phyloP scores from a whole-genome alignment of 2,329 filamentous ascomycete species.

The Apiospora hydei region DNA sequence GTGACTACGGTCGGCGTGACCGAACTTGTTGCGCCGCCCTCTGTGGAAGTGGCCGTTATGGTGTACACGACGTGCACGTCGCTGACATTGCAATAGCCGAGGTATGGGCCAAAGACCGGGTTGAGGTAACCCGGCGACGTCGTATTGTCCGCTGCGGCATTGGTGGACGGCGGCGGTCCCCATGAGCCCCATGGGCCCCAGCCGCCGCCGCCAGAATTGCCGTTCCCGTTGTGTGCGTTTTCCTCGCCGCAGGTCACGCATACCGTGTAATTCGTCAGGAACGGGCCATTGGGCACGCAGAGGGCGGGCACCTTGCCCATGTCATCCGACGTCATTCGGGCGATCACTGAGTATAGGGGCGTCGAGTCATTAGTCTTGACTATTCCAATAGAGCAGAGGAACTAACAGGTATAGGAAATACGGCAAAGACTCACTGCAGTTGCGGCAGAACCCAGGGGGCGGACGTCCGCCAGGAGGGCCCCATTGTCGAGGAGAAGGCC shows the following conservation, averaged over 20 bases:
- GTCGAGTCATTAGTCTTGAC: background rate
- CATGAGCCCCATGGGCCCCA: background rate
- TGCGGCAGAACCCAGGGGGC: background rate
- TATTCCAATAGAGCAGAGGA: background rate
- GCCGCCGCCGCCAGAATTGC: background rate
- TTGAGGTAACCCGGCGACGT: background rate
- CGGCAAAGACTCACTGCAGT: background rate
- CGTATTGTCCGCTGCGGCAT: background rate
- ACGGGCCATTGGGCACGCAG: background rate
- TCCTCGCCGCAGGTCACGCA: background rate
- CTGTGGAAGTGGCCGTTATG: background rate
- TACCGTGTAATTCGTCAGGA: background rate
- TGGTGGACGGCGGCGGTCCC: background rate
- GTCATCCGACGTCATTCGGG: background rate
- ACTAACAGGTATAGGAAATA: too few relatives aligned
- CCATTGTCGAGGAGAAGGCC: background rate
- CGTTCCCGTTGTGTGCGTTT: background rate
- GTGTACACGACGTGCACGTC: background rate
- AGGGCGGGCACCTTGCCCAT: conserved; percentile 4
- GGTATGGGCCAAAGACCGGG: background rate
- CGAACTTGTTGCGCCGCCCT: background rate
- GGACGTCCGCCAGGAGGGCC: background rate
- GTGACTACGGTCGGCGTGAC: background rate
- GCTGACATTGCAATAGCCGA: conserved; percentile 9
- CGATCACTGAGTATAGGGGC: background rate